Conservation (phyloP, 1,284 basidiomycete species). For the Inonotus obliquus region DNA sequence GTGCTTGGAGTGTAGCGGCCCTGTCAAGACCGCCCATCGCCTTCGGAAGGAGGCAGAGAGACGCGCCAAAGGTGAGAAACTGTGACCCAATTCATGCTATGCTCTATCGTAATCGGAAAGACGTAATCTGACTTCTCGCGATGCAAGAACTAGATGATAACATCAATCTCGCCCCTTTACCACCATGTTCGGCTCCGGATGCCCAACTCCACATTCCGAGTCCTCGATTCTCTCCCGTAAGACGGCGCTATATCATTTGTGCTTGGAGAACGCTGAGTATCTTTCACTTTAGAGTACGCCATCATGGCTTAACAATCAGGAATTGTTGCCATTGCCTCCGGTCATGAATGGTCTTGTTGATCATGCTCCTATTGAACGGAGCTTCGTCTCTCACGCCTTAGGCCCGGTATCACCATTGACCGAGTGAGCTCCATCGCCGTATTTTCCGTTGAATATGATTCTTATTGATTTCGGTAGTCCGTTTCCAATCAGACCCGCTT, state of each 20-base stretch:
- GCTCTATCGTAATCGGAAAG: too few species aligned
- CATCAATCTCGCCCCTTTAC: too few species aligned
- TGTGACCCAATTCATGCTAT: too few species aligned
- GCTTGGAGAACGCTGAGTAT: background rate
- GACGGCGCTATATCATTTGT: background rate
- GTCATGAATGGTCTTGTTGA: background rate
- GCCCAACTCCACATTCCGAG: too few species aligned
- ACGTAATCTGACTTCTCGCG: too few species aligned
- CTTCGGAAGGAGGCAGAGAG: background rate
- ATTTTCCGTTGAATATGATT: background rate
- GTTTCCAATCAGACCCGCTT: background rate
- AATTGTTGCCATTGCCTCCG: background rate
- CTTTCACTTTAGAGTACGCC: background rate
- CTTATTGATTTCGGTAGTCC: background rate
- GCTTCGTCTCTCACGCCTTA: background rate
- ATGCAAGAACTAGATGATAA: too few species aligned
- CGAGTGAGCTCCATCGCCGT: background rate
- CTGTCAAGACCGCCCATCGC: background rate
- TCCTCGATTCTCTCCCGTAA: too few species aligned
- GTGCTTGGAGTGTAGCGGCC: background rate
- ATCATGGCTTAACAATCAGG: background rate
- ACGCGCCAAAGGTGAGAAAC: background rate
- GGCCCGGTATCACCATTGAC: background rate
- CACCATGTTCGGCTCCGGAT: too few species aligned
- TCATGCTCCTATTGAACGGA: background rate